Base-by-base conservation (phyloP, 352 stramenopile genomes). In the Phytophthora pisi region DNA sequence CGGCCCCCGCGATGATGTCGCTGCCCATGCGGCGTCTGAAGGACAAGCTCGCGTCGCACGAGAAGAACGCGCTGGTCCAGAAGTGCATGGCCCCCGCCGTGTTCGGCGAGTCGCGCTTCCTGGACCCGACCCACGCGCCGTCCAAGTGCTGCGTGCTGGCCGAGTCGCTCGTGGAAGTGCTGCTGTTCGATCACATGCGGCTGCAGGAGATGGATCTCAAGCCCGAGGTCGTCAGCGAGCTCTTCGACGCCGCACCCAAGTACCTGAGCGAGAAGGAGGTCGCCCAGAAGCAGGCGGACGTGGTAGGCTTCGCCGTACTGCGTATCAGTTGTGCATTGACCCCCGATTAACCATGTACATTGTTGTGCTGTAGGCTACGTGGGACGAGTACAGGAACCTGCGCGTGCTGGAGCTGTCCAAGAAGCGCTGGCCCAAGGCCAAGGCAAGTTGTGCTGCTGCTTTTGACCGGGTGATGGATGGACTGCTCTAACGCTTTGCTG, bases 181-280 rank as follows among this genome's bases (percentile, higher is more conserved):
- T 92, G 23, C 61, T 91, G 2, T 88, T 92, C 42, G 78, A 90
- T 40, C 82, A 92, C 49, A 75, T 85, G 68, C 81, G 81, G 13
- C 68, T 92, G n/a, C 84, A 92, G 58, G 84, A 92, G 56, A 92
- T 92, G 82, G 81, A 88, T 60, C 57, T 92, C 0, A 57, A 77
- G 49, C 56, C 79, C 0, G 81, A 92, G n/a, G 74, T 88, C 13
- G 57, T 91, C 52, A 73, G 74, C 15, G 79, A 89, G 50, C 77
- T 92, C 24, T 69, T 86, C 16, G 70, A 78, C 24, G 59, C 70
- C 34, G 79, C 71, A 3, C 79, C 84, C 0, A 85, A 91, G 56
- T 91, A 87, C 36, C 61, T 88, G 34, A 78, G 84, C 50, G 79
- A 89, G 57, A 74, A 79, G 15, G 66, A 90, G 45, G 79, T 86